These are phyloP conservation scores for Penicillium paneum DNA, from an alignment of 2,329 filamentous ascomycete species.

Conservation along the genomic window DNA sequence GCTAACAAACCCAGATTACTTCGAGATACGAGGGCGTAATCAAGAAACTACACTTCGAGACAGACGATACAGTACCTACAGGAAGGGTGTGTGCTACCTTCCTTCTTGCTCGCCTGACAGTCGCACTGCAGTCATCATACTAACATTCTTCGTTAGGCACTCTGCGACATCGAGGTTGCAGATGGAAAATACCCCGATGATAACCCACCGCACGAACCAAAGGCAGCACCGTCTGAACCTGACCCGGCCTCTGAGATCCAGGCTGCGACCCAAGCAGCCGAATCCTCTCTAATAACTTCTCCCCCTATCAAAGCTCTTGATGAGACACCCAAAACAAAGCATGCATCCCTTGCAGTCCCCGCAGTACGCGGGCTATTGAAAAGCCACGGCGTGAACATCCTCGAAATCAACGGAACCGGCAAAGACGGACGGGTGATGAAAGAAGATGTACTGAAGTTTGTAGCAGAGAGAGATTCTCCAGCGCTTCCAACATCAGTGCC, in stretches of 20 bases:
- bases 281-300: constrained; percentile 14
- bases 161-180: constrained; percentile 92
- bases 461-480: constrained; percentile 29
- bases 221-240: constrained; percentile 25
- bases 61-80: constrained; percentile 93
- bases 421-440: constrained; percentile 89
- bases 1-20: constrained; percentile 69
- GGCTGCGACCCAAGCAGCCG: constrained; percentile 14
- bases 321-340: constrained; percentile 51
- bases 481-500: constrained; percentile 49
- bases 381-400: constrained; percentile 72
- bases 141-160: constrained; percentile 54
- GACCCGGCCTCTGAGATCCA: constrained; percentile 11
- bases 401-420: constrained; percentile 76
- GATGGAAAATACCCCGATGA: constrained; percentile 68
- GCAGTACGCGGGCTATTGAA: constrained; percentile 87
- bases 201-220: constrained; percentile 28
- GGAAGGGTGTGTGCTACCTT: constrained; percentile 56
- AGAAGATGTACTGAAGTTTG: constrained; percentile 78
- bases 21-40: constrained; percentile 93
- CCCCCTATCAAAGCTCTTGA: constrained; percentile 1
- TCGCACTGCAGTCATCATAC: background rate
- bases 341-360: constrained; percentile 78
- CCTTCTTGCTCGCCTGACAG: rapidly evolving
- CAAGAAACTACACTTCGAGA: constrained; percentile 92